Conservation (phyloP, 768 basidiomycete genomes). For the Exidia glandulosa region DNA sequence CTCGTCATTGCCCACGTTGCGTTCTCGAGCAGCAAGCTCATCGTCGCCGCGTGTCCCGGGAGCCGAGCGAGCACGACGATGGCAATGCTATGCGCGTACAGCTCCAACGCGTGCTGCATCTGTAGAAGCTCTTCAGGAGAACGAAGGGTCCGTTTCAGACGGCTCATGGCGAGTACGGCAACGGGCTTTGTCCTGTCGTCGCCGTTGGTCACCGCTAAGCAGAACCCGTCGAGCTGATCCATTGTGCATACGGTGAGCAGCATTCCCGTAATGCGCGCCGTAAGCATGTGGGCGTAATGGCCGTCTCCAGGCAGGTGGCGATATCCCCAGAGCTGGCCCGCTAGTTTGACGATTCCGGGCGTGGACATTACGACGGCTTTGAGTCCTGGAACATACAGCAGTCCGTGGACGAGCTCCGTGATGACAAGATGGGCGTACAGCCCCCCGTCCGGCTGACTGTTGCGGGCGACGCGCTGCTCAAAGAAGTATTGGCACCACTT, state of each 20-base stretch:
- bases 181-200: background rate
- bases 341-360: background rate
- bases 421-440: background rate
- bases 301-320: background rate
- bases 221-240: background rate
- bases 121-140: background rate
- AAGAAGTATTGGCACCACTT: background rate
- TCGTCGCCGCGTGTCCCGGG: background rate
- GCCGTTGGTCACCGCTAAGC: background rate
- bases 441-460: background rate
- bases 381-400: background rate
- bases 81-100: background rate
- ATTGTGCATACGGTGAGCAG: background rate
- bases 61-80: background rate
- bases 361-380: background rate
- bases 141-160: background rate
- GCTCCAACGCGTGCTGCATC: background rate
- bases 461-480: background rate
- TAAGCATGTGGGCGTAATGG: background rate
- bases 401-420: background rate
- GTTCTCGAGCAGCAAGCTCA: background rate
- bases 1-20: background rate
- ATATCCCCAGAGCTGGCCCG: background rate
- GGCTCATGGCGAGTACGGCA: background rate
- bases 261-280: background rate